phyloP scores from a whole-genome alignment of 768 basidiomycete species.

The Coprinopsis strossmayeri region DNA sequence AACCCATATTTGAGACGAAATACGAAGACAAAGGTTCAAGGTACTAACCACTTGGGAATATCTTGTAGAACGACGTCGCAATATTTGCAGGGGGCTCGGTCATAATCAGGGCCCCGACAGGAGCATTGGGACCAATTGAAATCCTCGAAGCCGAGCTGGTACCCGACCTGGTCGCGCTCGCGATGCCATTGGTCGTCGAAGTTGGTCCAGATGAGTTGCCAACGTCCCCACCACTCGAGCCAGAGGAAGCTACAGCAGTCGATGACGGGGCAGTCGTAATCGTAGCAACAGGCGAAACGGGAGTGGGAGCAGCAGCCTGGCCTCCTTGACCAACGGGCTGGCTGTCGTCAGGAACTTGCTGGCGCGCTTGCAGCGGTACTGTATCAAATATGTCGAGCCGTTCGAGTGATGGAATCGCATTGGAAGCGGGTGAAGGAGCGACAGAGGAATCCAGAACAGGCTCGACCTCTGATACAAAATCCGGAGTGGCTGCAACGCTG shows the following conservation, averaged over 20 bases:
- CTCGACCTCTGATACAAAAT: too few relatives aligned
- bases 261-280: neutral
- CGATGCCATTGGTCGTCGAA: neutral
- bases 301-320: neutral
- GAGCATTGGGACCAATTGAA: slow-evolving; percentile 7
- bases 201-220: neutral
- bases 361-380: neutral
- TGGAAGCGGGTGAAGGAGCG: too few relatives aligned
- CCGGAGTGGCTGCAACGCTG: too few relatives aligned
- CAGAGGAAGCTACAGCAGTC: neutral
- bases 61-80: slow-evolving; percentile 65
- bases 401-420: too few relatives aligned
- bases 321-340: neutral
- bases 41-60: slow-evolving; percentile 45
- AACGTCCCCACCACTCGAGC: neutral
- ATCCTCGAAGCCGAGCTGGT: neutral
- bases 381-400: too few relatives aligned
- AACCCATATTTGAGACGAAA: neutral
- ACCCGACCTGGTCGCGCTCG: neutral
- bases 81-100: slow-evolving; percentile 70
- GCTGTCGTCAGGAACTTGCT: neutral
- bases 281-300: neutral
- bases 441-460: too few relatives aligned
- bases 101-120: slow-evolving; percentile 46
- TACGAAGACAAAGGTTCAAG: neutral